Percentiles rank a stretch among this genome's conserved stretches.
Conservation (phyloP, 2,329 filamentous ascomycete species). For the Penicillium fuscoglaucum region DNA sequence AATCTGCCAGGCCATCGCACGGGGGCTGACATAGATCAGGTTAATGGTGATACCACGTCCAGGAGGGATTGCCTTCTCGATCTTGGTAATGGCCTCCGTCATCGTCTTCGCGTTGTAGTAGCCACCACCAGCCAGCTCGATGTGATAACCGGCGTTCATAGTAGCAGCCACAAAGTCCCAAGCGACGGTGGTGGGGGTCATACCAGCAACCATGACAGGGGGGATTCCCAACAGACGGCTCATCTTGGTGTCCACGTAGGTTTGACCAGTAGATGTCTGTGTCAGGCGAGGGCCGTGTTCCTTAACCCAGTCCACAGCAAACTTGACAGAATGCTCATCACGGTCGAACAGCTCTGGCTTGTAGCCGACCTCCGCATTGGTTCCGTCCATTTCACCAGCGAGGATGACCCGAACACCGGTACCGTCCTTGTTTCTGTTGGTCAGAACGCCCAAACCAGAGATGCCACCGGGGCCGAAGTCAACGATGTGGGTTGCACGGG, state of each 20-base stretch:
- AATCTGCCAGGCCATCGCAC: slow-evolving; percentile 56
- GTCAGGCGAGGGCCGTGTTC: slow-evolving; percentile 91
- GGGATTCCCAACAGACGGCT: slow-evolving; percentile 80
- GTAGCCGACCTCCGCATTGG: slow-evolving; percentile 88
- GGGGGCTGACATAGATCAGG: slow-evolving; percentile 56
- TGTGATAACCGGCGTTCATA: slow-evolving; percentile 52
- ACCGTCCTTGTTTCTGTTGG: slow-evolving; percentile 98
- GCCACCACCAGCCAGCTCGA: slow-evolving; percentile 53
- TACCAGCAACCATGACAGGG: slow-evolving; percentile 86
- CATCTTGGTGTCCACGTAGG: slow-evolving; percentile 96
- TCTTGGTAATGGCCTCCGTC: slow-evolving; percentile 79
- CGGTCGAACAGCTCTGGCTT: slow-evolving; percentile 97
- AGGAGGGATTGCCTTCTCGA: slow-evolving; percentile 78
- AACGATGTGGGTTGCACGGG: slow-evolving; percentile 85
- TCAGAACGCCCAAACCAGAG: slow-evolving; percentile 91
- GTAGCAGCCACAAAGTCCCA: slow-evolving; percentile 64
- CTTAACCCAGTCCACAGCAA: slow-evolving; percentile 95
- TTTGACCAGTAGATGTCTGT: slow-evolving; percentile 84
- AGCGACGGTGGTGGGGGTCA: slow-evolving; percentile 86
- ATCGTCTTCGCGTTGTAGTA: slow-evolving; percentile 71
- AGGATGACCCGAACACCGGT: slow-evolving; percentile 96
- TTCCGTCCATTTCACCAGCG: slow-evolving; percentile 88
- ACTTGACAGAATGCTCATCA: slow-evolving; percentile 92
- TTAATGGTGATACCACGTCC: slow-evolving; percentile 56
- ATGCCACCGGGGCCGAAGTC: slow-evolving; percentile 97